Evolutionary conservation across 73 alveolate species (phyloP), one percentile per base, ranked within the genome.

Genomic region (Paramecium pentaurelia): DNA sequence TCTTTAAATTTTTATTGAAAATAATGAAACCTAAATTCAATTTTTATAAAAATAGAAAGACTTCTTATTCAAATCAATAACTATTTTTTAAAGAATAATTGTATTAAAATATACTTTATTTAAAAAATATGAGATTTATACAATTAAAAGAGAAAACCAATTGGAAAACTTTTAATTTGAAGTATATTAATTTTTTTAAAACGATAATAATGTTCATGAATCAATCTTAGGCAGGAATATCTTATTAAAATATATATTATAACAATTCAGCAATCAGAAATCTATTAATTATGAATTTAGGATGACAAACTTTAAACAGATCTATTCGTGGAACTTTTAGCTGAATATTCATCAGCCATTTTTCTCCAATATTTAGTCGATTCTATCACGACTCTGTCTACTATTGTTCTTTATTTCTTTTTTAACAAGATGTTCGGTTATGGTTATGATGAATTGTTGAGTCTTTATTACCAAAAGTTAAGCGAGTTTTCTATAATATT

Each of bases 401-500:
- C 60, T 36, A 73, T 16, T 32, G 87, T 6, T 37, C 87, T 40
- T 36, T 73, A 12, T 38, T 40, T 36, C 87, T 73, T 37, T 4
- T 36, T 22, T 11, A 37, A 73, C 22, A 73, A 10, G 9, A 73
- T 22, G 4, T 38, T 34, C 16, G 58, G 4, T 38, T 16, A 6
- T 36, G 40, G 34, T 32, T 64, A 34, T 14, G 42, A 34, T 32
- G 84, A 64, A 36, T 22, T 36, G 32, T 73, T 32, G 40, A 73
- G 60, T 40, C 47, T 73, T 40, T 32, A 28, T 20, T 73, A 20
- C 87, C 87, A 73, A 40, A 73, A 73, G 32, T 36, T 73, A 37
- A 73, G 87, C 6, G 87, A 73, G 87, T 73, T 73, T 36, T 73
- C 87, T 11, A 73, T 73, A 6, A 73, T 40, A 40, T 73, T 73